Base-by-base conservation (phyloP, 108 stramenopile species). In the Skeletonema potamos region DNA sequence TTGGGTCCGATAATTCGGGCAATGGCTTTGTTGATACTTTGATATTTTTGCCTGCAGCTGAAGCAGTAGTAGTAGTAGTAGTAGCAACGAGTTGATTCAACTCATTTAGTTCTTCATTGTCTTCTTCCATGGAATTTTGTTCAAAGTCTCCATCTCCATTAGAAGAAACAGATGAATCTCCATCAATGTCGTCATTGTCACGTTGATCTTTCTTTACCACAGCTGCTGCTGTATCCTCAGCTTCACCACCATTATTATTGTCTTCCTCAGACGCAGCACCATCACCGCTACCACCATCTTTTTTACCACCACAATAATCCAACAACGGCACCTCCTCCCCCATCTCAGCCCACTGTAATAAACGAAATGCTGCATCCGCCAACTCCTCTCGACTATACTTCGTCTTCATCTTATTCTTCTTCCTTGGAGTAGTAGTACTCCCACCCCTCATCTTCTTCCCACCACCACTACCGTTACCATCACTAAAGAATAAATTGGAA, bases 281-380 rank as follows among this genome's bases (percentile, higher is more conserved):
- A 29, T 5, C 58, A 34, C 27, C 36, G 13, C 1, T 41, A 54
- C 2, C 34, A 34, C 15, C 22, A 13, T 18, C 26, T 44, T 69
- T 34, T 0, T 33, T 58, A n/a, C 33, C 55, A 2, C 12, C 34
- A 11, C 5, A 18, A 24, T 9, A 46, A 57, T 36, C 43, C n/a
- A 46, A 46, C 44, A 82, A 74, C 10, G 74, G 64, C 28, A 60
- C 58, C 18, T 82, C 68, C 46, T 89, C 83, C 58, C 91, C 91
- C 66, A 82, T 76, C 54, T 95, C 85, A 2, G 90, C 91, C 89
- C 90, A 95, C 59, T 92, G 90, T 73, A 95, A 67, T 34, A 95
- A 59, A 17, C 28, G 78, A 86, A 89, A 91, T 26, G 91, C 94
- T 7, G 87, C 87, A 28, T 73, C 62, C 13, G 57, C 61, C 61